Evolutionary conservation across 495 filamentous ascomycete genomes (phyloP).

Genomic region (Lindgomyces ingoldianus): DNA sequence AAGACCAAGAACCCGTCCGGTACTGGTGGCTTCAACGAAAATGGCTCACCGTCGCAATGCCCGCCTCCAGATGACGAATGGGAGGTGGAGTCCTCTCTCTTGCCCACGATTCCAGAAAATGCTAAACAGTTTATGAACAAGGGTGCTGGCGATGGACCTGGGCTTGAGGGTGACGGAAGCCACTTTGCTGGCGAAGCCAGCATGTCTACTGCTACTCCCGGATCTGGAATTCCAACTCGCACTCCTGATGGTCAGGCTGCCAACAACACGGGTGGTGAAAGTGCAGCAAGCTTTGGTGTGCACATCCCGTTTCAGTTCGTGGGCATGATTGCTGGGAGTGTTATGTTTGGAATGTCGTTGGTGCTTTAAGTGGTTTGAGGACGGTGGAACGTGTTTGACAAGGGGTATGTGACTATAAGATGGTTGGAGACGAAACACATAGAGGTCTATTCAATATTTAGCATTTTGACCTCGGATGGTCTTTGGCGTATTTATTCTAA

Average conservation of each 20-base stretch:
- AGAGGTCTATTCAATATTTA: neutral
- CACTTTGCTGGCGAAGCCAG: constrained; percentile 64
- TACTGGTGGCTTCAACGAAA: constrained; percentile 73
- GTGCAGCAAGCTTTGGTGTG: constrained; percentile 2
- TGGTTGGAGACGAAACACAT: neutral
- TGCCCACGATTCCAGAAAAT: constrained; percentile 62
- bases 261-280: neutral
- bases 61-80: constrained; percentile 68
- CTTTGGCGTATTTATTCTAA: neutral
- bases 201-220: constrained; percentile 59
- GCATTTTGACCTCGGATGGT: neutral
- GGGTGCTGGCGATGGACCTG: constrained; percentile 68
- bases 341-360: constrained; percentile 17
- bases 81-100: constrained; percentile 70
- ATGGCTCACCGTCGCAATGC: constrained; percentile 67
- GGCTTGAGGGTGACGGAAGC: constrained; percentile 67
- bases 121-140: constrained; percentile 67
- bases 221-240: constrained; percentile 55
- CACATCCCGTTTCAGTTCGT: constrained; percentile 18
- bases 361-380: constrained; percentile 4
- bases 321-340: constrained; percentile 19
- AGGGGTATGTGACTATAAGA: neutral
- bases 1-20: constrained; percentile 66
- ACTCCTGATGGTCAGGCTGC: constrained; percentile 39
- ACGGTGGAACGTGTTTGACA: neutral